These are phyloP conservation scores for Torulaspora pretoriensis DNA, from an alignment of 1,139 yeast genomes.

Conservation along the genomic window DNA sequence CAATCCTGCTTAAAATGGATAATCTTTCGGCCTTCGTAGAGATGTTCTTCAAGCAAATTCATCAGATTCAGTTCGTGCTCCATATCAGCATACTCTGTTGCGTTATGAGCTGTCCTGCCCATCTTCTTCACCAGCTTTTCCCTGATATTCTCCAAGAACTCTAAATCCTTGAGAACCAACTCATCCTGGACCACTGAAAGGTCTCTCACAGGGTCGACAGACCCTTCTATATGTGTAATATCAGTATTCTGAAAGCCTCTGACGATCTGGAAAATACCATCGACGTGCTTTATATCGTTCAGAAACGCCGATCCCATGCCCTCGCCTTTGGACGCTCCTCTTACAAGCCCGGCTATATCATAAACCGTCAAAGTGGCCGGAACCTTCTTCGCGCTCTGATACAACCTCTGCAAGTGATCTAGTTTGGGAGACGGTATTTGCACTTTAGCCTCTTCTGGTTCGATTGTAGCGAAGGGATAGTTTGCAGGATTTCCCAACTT, in stretches of 20 bases:
- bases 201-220: slow-evolving; percentile 63
- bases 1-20: slow-evolving; percentile 44
- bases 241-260: slow-evolving; percentile 66
- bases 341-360: slow-evolving; percentile 72
- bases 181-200: slow-evolving; percentile 67
- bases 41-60: slow-evolving; percentile 45
- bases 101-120: slow-evolving; percentile 40
- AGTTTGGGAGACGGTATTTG: slow-evolving; percentile 52
- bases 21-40: slow-evolving; percentile 59
- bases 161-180: slow-evolving; percentile 66
- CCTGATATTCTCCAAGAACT: slow-evolving; percentile 53
- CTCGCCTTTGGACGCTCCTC: slow-evolving; percentile 72
- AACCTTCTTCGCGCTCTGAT: slow-evolving; percentile 48
- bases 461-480: slow-evolving; percentile 76
- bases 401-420: slow-evolving; percentile 44
- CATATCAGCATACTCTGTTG: slow-evolving; percentile 37
- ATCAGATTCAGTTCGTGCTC: slow-evolving; percentile 47
- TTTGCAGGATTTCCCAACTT: slow-evolving; percentile 71
- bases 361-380: slow-evolving; percentile 57
- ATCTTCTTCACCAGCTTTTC: slow-evolving; percentile 45
- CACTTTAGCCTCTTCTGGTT: slow-evolving; percentile 64
- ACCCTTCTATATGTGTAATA: slow-evolving; percentile 64
- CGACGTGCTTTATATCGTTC: slow-evolving; percentile 67
- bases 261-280: slow-evolving; percentile 68
- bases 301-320: slow-evolving; percentile 74